Evolutionary conservation across 2,329 filamentous ascomycete species (phyloP), one percentile per base, ranked within the genome.

Genomic region (Kalmusia sp.): DNA sequence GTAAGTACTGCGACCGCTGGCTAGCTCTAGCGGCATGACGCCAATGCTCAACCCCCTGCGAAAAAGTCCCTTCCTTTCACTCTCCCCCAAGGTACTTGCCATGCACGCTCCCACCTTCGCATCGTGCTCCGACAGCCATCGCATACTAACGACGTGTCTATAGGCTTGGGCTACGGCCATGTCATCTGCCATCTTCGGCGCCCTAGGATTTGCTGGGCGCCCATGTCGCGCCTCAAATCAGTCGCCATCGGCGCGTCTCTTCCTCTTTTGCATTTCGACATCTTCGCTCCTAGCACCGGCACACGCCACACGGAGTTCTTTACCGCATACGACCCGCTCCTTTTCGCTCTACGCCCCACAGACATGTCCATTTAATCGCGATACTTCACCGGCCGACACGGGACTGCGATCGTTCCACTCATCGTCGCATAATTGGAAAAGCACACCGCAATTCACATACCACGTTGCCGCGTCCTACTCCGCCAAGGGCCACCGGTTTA

Each of bases 401-500:
- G 65, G 67, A 45, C 51, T 69, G 46, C 63, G 70, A 12, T 64
- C 63, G 37, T 67, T 73, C 45, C 66, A 71, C 52, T 62, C 69
- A 5, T 63, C 67, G 48, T 59, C 69, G 27, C 68, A 66, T 56
- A 62, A 53, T 30, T 58, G 64, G 61, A 60, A 47, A 48, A 63
- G 52, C 46, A 54, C 62, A 22, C 63, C 70, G 11, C 68, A 68
- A 28, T 76, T 74, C 56, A 63, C 70, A 41, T 77, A 76, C 61
- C 68, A 72, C 51, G 69, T 77, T 44, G 72, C 74, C 14, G 71
- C 74, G 14, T 73, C 74, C n/a, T 77, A 76, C 59, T 73, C 71
- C 3, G 74, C 74, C 33, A 77, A 77, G 57, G 65, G 69, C 37
- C 57, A 75, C 49, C 62, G 54, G 30, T 73, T 76, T 62, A 65